Evolutionary conservation across 306 rosid species (phyloP).

Genomic region (Aeschynomene evenia): DNA sequence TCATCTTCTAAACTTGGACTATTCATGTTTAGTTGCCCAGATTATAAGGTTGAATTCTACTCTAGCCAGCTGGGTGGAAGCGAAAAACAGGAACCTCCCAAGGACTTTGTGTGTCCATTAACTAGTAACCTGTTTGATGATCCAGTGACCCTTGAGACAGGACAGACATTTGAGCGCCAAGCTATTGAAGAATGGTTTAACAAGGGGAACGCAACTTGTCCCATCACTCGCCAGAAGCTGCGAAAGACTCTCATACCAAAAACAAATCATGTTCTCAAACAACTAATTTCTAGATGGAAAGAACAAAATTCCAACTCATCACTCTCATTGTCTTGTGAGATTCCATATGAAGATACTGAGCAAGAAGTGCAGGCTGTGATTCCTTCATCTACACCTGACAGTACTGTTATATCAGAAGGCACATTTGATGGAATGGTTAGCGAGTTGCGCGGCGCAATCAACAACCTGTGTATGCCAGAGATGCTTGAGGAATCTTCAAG

Average conservation of each 20-base stretch:
- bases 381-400: conserved; percentile 63
- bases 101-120: conserved; percentile 90
- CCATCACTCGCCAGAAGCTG: conserved; percentile 83
- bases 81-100: conserved; percentile 58
- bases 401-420: conserved; percentile 62
- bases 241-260: conserved; percentile 71
- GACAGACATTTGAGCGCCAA: conserved; percentile 83
- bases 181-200: conserved; percentile 92
- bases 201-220: conserved; percentile 77
- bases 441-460: conserved; percentile 64
- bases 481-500: conserved; percentile 74
- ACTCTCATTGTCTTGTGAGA: conserved; percentile 34
- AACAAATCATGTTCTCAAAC: conserved; percentile 85
- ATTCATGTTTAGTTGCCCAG: conserved; percentile 47
- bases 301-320: conserved; percentile 53
- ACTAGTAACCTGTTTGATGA: conserved; percentile 83
- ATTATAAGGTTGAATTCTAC: conserved; percentile 46
- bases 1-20: conserved; percentile 28
- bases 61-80: conserved; percentile 31
- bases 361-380: conserved; percentile 30
- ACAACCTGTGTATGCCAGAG: conserved; percentile 68
- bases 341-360: conserved; percentile 30
- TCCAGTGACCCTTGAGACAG: conserved; percentile 95
- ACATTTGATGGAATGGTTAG: conserved; percentile 52
- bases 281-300: conserved; percentile 83